Evolutionary conservation across 129 eudicot species (phyloP).

Genomic region (Chrysanthemum makinoi): DNA sequence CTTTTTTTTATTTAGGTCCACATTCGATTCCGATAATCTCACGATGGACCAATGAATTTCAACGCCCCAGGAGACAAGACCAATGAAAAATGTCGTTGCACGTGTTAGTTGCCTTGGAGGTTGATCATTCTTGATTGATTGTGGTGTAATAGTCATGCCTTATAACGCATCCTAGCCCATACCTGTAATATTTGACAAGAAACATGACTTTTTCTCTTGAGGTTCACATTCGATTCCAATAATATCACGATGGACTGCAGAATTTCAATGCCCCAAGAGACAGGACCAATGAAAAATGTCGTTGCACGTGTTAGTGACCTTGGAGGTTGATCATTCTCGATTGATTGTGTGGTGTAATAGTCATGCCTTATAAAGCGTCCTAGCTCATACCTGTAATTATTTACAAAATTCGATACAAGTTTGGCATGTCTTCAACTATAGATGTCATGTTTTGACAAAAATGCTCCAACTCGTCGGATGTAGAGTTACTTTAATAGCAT

Average conservation of each 20-base stretch:
- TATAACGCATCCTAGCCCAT: neutral
- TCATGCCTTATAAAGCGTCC: neutral
- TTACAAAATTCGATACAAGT: too few relatives aligned
- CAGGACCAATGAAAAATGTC: neutral
- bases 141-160: neutral
- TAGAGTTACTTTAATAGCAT: too few relatives aligned
- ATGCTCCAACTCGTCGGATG: too few relatives aligned
- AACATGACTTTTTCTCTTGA: too few relatives aligned
- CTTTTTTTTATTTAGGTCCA: too few relatives aligned
- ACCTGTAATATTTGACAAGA: neutral
- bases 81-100: neutral
- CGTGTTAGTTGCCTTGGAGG: neutral
- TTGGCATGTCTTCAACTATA: neutral
- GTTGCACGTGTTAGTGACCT: neutral
- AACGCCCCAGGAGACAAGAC: neutral
- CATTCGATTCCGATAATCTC: too few relatives aligned
- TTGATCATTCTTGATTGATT: neutral
- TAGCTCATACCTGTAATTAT: neutral
- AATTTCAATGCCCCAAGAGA: neutral
- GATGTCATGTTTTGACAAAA: too few relatives aligned
- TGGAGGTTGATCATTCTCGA: neutral
- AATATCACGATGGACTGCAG: neutral
- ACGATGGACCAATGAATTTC: neutral
- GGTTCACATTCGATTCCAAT: too few relatives aligned
- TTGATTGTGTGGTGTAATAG: neutral